These are phyloP conservation scores for Aspergillus felis DNA, from an alignment of 2,329 filamentous ascomycete species.

Conservation along the genomic window DNA sequence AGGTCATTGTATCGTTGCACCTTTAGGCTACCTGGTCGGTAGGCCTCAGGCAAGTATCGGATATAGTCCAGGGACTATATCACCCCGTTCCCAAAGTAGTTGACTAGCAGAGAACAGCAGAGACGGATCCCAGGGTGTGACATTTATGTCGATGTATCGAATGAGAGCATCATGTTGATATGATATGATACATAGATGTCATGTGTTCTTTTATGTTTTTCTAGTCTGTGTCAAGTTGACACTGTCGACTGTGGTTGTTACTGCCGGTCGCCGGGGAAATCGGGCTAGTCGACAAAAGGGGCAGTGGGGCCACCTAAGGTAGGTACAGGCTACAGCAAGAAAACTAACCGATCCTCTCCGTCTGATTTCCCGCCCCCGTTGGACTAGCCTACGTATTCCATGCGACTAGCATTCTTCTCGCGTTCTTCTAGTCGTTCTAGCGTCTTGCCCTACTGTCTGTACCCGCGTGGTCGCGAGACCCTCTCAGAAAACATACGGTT, in stretches of 20 bases:
- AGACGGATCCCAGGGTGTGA: no score
- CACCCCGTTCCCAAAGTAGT: no score
- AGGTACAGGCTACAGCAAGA: background rate
- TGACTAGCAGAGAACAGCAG: no score
- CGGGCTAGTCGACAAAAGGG: slow-evolving; percentile 14
- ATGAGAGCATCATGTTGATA: background rate
- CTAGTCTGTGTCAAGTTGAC: slow-evolving; percentile 2
- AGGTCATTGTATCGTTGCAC: no score
- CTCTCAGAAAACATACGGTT: background rate
- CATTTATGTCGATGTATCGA: background rate
- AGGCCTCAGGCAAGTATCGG: no score
- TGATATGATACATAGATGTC: background rate
- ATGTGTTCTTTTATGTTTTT: background rate
- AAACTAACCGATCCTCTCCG: slow-evolving; percentile 14
- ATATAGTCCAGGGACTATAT: no score
- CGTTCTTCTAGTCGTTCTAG: slow-evolving; percentile 20
- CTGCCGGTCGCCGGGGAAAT: slow-evolving; percentile 12
- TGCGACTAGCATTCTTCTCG: slow-evolving; percentile 18
- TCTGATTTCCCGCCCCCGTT: slow-evolving; percentile 12
- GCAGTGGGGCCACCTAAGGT: slow-evolving; percentile 10
- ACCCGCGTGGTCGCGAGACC: slow-evolving; percentile 4
- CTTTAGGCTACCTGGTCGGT: no score
- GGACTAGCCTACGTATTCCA: slow-evolving; percentile 13
- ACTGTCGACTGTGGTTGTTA: slow-evolving; percentile 1
- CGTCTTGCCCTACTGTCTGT: slow-evolving; percentile 11